These are phyloP conservation scores for Ambrosiella beaveri DNA, from an alignment of 2,329 filamentous ascomycete species.

Conservation along the genomic window DNA sequence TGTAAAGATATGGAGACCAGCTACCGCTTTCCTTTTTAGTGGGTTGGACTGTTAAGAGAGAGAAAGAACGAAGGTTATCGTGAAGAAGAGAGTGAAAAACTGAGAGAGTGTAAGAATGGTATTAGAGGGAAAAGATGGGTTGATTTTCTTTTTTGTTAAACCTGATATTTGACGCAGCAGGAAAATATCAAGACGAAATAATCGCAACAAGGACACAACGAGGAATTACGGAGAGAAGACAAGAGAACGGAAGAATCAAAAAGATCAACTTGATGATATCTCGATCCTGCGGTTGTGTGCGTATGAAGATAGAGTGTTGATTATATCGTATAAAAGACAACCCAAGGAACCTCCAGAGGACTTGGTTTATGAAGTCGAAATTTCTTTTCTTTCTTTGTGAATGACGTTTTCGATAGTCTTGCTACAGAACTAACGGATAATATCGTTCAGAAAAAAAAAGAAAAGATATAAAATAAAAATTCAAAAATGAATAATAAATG, in stretches of 20 bases:
- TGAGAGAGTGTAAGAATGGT: not conserved
- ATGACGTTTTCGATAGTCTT: too few relatives aligned
- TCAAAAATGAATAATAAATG: not conserved
- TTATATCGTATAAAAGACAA: not conserved
- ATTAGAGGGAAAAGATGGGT: not conserved
- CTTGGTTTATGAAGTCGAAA: not conserved
- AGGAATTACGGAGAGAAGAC: not conserved
- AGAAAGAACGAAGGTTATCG: not conserved
- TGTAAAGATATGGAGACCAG: not conserved
- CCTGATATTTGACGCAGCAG: too few relatives aligned
- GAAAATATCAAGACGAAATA: too few relatives aligned
- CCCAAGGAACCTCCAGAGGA: constrained; percentile 3
- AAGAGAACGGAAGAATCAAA: not conserved
- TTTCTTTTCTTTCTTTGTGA: too few relatives aligned
- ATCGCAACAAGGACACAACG: too few relatives aligned
- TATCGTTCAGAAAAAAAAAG: not conserved
- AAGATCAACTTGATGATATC: not conserved
- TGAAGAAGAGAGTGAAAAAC: not conserved
- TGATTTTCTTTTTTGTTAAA: too few relatives aligned
- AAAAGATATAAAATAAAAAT: not conserved
- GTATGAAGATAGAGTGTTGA: too few relatives aligned
- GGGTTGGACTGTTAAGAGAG: not conserved
- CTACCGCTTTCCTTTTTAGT: not conserved
- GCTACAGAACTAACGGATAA: too few relatives aligned
- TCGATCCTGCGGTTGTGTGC: too few relatives aligned